Base-by-base conservation (phyloP, 345 rosid genomes). In the Cochlearia excelsa region DNA sequence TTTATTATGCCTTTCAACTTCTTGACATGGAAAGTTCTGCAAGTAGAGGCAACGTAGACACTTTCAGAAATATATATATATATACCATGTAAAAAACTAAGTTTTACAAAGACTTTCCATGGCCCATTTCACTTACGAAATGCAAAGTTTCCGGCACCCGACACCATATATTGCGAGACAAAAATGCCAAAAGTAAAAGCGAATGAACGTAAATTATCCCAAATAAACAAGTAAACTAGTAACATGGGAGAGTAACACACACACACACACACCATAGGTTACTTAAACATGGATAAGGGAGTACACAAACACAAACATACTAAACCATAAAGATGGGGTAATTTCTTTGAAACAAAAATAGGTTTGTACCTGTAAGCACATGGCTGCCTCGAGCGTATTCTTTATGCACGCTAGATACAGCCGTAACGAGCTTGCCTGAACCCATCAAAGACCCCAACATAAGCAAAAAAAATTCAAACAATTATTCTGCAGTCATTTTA, bases 11-110 rank as follows among this genome's bases (percentile, higher is more conserved):
- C 99, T 82, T 69, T 93, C 97, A 66, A 93, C 99, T 82, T 93
- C 99, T 82, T 93, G 99, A 77, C 99, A 93, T 54, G 99, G 99
- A 73, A 93, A 93, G 65, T 89, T 93, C 97, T 93, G 84, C 77
- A 61, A 64, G 59, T 4, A 76, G 9, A 55, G 38, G 57, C 23
- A 37, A 63, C 8, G 30, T 35, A 64, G 30, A 61, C 23, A 34
- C 49, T 61, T 51, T 67, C 56, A 73, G 39, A 51, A 46, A 49
- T 47, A 39, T 40, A 60, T 10, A 59, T 16, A 16, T 16, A 7
- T 5, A 34, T 34, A 34, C 46, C 26, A 26, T 26, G 57, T 39
- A 30, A 56, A 30, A 56, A 53, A 45, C 41, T 56, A 58, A 59
- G 37, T 30, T 6, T 55, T 29, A 63, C 57, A 53, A 46, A 47